Base-by-base conservation (phyloP, 768 basidiomycete species). In the Lepiota venenata region DNA sequence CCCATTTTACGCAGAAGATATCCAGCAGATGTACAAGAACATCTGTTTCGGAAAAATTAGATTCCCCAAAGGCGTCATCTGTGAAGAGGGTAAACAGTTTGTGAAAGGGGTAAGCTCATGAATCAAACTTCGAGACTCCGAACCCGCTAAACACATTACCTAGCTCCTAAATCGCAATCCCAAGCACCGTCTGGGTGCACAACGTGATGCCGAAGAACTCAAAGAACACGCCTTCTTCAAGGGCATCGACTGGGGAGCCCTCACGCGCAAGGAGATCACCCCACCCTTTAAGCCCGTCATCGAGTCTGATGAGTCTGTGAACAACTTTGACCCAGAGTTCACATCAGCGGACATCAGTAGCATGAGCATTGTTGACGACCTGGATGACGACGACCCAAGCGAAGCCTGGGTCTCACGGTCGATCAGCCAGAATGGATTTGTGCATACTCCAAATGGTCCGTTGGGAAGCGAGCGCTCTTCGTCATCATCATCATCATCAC, bases 1-100 rank as follows among this genome's bases (percentile, higher is more conserved):
- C 66, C 97, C 97, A 39, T 99, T 98, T 74, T 99, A 98, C 64
- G 95, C 96, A 15, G 97, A 99, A 64, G 97, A 99, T 66, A 97
- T 93, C 3, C 96, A 99, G 68, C 92, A 96, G 72, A 99, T 99
- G 97, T 99, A 99, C 76, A 94, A 94, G 78, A 93, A 91, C 72
- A 93, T 92, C 61, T 97, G 95, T 68, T 99, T 98, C 69, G 97
- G 97, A 56, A 98, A 98, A 80, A 98, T 98, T 66, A 80, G 94
- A 50, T 98, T 98, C 75, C 97, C 97, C 4, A 89, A 93, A 64
- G 95, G 90, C 50, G 95, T 98, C 32, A 98, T 98, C 61, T 87
- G 87, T 56, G 97, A 99, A 63, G 95, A 98, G 45, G 97, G 97
- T 44, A 99, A 99, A 73, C 89, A 95, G 73, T 99, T 98, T 61